These are phyloP conservation scores for Talaromyces sp. DNA, from an alignment of 2,329 filamentous ascomycete genomes.

Conservation along the genomic window DNA sequence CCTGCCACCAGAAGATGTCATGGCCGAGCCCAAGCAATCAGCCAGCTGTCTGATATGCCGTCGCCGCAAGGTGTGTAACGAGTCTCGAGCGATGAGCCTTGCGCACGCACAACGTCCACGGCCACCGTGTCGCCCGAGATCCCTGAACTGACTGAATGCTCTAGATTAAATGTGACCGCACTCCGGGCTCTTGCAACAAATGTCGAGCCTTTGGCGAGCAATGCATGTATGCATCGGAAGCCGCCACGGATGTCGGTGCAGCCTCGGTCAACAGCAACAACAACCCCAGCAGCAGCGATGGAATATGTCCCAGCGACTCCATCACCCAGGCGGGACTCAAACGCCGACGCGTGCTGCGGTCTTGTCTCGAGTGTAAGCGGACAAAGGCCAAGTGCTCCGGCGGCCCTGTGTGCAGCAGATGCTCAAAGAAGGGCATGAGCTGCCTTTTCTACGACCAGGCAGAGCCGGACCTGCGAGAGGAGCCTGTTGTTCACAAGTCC, in stretches of 20 bases:
- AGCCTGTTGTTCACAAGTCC: neutral
- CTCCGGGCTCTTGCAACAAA: constrained; percentile 6
- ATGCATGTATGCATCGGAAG: constrained; percentile 2
- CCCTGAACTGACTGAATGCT: neutral
- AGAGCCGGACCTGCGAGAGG: neutral
- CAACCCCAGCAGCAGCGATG: neutral
- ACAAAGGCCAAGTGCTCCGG: constrained; percentile 8
- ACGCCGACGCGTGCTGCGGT: constrained; percentile 3
- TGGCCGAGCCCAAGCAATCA: neutral
- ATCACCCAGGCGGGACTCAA: constrained; percentile 8
- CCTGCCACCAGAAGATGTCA: neutral
- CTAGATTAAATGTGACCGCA: constrained; percentile 8
- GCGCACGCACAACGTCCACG: neutral
- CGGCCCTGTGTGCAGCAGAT: constrained; percentile 1
- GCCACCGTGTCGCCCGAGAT: neutral
- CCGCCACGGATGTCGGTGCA: neutral
- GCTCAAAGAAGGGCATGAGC: neutral
- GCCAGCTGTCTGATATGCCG: constrained; percentile 4
- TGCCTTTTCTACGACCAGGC: constrained; percentile 4
- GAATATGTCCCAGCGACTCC: neutral
- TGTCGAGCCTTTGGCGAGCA: constrained; percentile 5
- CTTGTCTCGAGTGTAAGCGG: constrained; percentile 6
- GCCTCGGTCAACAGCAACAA: neutral
- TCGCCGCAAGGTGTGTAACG: constrained; percentile 5
- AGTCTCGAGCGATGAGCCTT: neutral